Evolutionary conservation across 805 yeast genomes (phyloP).

Genomic region (Lipomyces orientalis): DNA sequence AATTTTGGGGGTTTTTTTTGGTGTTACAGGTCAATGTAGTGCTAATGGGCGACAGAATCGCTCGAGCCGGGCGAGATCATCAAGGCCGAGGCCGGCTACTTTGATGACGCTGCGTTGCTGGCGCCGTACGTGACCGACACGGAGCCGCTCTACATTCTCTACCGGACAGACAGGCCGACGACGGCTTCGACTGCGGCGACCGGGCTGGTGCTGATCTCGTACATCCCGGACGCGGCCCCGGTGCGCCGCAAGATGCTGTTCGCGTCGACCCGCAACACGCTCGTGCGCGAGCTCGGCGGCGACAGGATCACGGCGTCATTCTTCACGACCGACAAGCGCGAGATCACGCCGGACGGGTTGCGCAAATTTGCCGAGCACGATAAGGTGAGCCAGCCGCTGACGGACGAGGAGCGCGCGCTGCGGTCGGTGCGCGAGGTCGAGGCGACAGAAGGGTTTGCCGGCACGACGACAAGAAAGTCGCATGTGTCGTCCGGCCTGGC

Average conservation of each 20-base stretch:
- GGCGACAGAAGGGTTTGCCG: conserved; percentile 33
- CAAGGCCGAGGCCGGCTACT: conserved; percentile 43
- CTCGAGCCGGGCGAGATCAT: conserved; percentile 48
- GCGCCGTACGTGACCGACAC: conserved; percentile 45
- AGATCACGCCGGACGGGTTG: conserved; percentile 59
- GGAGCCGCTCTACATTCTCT: conserved; percentile 59
- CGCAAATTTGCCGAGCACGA: conserved; percentile 49
- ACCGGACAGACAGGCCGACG: conserved; percentile 40
- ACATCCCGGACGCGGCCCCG: conserved; percentile 83
- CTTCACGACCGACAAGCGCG: conserved; percentile 63
- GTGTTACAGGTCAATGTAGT: background rate
- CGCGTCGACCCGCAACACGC: conserved; percentile 84
- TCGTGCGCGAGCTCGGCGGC: conserved; percentile 74
- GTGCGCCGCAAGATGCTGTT: conserved; percentile 89
- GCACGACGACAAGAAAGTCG: conserved; percentile 30
- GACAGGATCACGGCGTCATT: conserved; percentile 57
- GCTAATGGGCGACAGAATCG: conserved; percentile 14
- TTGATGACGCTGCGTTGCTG: conserved; percentile 49
- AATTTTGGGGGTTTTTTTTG: conserved; percentile 9
- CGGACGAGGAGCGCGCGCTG: conserved; percentile 58
- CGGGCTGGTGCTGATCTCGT: conserved; percentile 69
- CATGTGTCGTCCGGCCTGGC: conserved; percentile 36
- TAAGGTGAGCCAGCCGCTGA: conserved; percentile 54
- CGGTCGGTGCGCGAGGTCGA: conserved; percentile 33
- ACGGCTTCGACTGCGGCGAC: conserved; percentile 30